A percentile compares a stretch with the other conserved stretches of the same genome.
These are phyloP conservation scores for Amylostereum areolatum DNA, from an alignment of 1,284 basidiomycete species.

Conservation along the genomic window DNA sequence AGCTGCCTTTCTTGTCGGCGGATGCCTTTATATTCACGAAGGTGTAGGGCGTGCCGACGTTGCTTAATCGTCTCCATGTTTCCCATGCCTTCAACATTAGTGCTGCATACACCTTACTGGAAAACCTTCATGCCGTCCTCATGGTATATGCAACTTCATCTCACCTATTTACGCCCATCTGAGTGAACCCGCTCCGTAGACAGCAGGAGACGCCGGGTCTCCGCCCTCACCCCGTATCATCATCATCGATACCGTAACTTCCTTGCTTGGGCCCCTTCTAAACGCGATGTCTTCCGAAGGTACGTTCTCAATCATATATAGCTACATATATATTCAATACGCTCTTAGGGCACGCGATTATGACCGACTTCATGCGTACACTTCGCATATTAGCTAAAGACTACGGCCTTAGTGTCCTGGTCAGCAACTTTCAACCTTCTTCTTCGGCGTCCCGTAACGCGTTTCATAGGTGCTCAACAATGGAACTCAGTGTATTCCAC, in stretches of 20 bases:
- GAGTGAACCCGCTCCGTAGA: not conserved
- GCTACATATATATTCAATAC: not conserved
- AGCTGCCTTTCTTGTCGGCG: not conserved
- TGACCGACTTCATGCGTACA: conserved; percentile 65
- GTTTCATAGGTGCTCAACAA: conserved; percentile 38
- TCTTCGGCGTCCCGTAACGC: conserved; percentile 22
- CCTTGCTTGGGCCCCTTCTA: conserved; percentile 61
- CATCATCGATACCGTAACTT: conserved; percentile 61
- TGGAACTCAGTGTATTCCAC: conserved; percentile 27
- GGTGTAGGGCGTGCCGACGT: conserved; percentile 26
- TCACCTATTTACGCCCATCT: not conserved
- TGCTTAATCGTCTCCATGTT: conserved; percentile 34
- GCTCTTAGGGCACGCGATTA: conserved; percentile 55
- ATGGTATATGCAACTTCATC: conserved; percentile 17
- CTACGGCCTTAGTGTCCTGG: conserved; percentile 43
- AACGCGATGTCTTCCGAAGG: conserved; percentile 63
- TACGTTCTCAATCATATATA: conserved; percentile 7
- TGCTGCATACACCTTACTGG: conserved; percentile 42
- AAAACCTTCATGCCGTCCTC: conserved; percentile 28
- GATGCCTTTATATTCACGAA: no score
- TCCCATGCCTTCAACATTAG: conserved; percentile 55
- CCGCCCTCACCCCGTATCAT: conserved; percentile 36
- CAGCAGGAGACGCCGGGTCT: not conserved
- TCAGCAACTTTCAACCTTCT: conserved; percentile 29
- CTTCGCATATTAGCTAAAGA: conserved; percentile 46